Conservation (phyloP, 2,329 filamentous ascomycete genomes). For the Claviceps humidiphila region DNA sequence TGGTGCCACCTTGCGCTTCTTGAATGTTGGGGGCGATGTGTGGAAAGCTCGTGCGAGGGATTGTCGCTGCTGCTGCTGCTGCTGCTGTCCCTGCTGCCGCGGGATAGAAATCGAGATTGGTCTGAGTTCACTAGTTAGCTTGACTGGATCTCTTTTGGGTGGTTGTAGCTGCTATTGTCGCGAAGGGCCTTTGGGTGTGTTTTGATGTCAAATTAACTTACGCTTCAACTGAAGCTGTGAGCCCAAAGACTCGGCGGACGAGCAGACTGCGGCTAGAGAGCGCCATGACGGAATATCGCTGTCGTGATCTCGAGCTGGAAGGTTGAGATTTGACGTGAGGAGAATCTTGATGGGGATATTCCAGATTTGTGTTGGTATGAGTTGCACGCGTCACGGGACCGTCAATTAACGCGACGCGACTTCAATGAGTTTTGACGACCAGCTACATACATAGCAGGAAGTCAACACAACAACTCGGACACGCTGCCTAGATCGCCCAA, state of each 20-base stretch:
- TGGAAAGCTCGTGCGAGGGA: slow-evolving; percentile 13
- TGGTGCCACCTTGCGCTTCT: slow-evolving; percentile 26
- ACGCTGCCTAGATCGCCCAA: too few species aligned
- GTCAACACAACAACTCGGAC: too few species aligned
- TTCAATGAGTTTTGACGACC: too few species aligned
- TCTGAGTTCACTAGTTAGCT: not conserved
- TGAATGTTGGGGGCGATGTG: slow-evolving; percentile 16
- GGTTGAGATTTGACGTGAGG: not conserved
- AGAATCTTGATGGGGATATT: not conserved
- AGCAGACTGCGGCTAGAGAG: not conserved
- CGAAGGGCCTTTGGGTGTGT: not conserved
- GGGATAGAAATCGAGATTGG: too few species aligned
- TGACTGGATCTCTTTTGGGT: not conserved
- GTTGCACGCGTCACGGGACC: too few species aligned
- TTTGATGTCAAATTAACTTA: slow-evolving; percentile 5
- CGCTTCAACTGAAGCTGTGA: slow-evolving; percentile 11
- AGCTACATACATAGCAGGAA: too few species aligned
- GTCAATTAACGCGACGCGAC: too few species aligned
- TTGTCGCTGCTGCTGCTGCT: not conserved
- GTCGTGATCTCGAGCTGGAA: not conserved
- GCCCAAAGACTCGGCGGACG: slow-evolving; percentile 1
- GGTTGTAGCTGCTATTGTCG: not conserved
- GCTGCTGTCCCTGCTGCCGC: not conserved
- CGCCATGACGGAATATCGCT: not conserved
- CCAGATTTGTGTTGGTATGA: too few species aligned